Conservation (phyloP, 2,329 filamentous ascomycete species). For the Pleurostoma richardsiae region DNA sequence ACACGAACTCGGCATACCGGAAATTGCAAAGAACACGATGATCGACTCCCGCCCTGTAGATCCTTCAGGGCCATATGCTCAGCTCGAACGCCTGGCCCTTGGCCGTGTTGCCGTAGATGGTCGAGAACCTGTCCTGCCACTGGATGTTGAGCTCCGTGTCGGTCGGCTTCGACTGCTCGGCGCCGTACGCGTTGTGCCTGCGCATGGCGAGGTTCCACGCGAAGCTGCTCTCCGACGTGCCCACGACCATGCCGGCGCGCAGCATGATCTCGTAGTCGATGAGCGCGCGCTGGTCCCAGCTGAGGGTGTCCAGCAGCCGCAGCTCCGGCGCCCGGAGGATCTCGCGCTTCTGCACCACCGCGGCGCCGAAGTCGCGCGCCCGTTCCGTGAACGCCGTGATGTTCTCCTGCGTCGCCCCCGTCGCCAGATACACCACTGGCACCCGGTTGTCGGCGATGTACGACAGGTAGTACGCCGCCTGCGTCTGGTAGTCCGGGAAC, state of each 20-base stretch:
- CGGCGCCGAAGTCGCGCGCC: conserved; percentile 28
- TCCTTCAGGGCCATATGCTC: conserved; percentile 20
- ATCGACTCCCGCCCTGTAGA: not conserved
- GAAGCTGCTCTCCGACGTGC: conserved; percentile 37
- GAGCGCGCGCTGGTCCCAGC: conserved; percentile 43
- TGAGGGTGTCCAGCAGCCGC: conserved; percentile 25
- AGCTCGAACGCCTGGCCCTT: conserved; percentile 10
- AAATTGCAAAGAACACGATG: no score
- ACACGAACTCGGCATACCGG: no score
- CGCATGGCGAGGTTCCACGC: conserved; percentile 40
- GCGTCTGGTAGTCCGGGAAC: conserved; percentile 24
- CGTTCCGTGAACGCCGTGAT: conserved; percentile 27
- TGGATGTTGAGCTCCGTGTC: conserved; percentile 11
- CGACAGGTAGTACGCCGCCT: conserved; percentile 24
- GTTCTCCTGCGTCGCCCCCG: conserved; percentile 28
- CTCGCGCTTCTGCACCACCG: conserved; percentile 35
- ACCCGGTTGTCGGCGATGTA: conserved; percentile 19
- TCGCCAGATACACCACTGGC: conserved; percentile 34
- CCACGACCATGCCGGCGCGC: conserved; percentile 35
- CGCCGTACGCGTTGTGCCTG: conserved; percentile 21
- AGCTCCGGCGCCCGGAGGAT: conserved; percentile 31
- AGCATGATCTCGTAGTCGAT: conserved; percentile 46
- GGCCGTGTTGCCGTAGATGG: conserved; percentile 19
- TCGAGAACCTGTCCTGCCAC: conserved; percentile 26
- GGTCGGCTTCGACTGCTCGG: conserved; percentile 5